Evolutionary conservation across 2,329 filamentous ascomycete species (phyloP).

Genomic region (Stagonosporopsis rhizophila): DNA sequence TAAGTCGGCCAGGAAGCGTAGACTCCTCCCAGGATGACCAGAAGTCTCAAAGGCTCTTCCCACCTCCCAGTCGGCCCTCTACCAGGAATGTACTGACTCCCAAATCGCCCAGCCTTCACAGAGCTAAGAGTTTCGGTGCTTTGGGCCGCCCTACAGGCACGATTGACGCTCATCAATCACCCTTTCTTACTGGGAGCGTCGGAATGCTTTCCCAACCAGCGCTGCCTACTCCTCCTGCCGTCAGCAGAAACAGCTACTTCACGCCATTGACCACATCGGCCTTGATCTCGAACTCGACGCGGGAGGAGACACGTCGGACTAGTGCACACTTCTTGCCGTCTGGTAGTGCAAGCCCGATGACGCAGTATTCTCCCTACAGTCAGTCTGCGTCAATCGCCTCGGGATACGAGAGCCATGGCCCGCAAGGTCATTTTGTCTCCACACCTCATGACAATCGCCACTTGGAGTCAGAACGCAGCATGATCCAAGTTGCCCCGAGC

Average conservation of each 20-base stretch:
- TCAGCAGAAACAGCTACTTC: slow-evolving; percentile 46
- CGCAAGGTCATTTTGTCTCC: slow-evolving; percentile 29
- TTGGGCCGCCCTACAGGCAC: slow-evolving; percentile 54
- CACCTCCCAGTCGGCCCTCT: slow-evolving; percentile 34
- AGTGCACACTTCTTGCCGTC: slow-evolving; percentile 52
- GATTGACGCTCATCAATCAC: slow-evolving; percentile 58
- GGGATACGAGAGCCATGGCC: slow-evolving; percentile 46
- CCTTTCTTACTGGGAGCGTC: slow-evolving; percentile 54
- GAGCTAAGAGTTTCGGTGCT: slow-evolving; percentile 59
- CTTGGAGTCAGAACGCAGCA: slow-evolving; percentile 42
- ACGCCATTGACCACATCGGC: slow-evolving; percentile 42
- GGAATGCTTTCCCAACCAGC: slow-evolving; percentile 54
- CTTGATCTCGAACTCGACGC: slow-evolving; percentile 35
- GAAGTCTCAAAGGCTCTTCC: slow-evolving; percentile 33
- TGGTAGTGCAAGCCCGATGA: slow-evolving; percentile 54
- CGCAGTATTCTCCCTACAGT: slow-evolving; percentile 53
- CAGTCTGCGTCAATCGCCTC: slow-evolving; percentile 44
- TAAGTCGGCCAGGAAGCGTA: slow-evolving; percentile 46
- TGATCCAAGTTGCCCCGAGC: slow-evolving; percentile 56
- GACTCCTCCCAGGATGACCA: slow-evolving; percentile 41
- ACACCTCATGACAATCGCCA: slow-evolving; percentile 11
- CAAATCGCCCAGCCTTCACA: slow-evolving; percentile 60
- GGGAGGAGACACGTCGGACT: slow-evolving; percentile 35
- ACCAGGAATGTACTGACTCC: slow-evolving; percentile 64
- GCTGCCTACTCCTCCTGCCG: slow-evolving; percentile 56